A percentile compares a stretch with the other conserved stretches of the same genome.
These are phyloP conservation scores for Cladosporium sp. DNA, from an alignment of 2,329 filamentous ascomycete species.

Conservation along the genomic window DNA sequence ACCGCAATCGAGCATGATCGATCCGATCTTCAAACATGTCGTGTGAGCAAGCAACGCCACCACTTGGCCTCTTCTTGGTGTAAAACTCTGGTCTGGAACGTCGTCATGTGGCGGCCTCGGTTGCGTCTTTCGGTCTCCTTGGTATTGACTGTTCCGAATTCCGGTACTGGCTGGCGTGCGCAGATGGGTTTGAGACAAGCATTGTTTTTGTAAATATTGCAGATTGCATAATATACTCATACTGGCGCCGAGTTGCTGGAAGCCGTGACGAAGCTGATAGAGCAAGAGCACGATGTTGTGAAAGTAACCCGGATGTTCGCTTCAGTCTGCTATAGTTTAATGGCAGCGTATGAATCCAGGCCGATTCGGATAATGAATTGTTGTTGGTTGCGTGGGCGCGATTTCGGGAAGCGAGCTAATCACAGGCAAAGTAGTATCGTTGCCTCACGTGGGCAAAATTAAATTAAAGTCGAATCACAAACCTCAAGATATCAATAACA, in stretches of 20 bases:
- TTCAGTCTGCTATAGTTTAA: neutral
- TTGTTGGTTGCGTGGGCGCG: neutral
- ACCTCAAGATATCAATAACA: neutral
- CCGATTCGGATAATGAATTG: neutral
- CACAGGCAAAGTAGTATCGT: neutral
- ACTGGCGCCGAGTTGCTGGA: neutral
- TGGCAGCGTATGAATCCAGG: neutral
- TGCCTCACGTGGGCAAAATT: neutral
- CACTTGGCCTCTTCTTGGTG: constrained; percentile 13
- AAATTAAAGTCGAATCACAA: neutral
- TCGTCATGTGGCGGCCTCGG: constrained; percentile 16
- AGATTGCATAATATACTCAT: neutral
- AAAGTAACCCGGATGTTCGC: neutral
- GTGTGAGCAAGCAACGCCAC: constrained; percentile 18
- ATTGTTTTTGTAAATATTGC: neutral
- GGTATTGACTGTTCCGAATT: neutral
- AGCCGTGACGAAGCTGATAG: neutral
- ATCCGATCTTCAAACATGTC: constrained; percentile 3
- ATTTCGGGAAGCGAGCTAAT: neutral
- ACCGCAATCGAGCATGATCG: neutral
- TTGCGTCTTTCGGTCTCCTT: constrained; percentile 1
- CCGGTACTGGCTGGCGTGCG: neutral
- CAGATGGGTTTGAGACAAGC: neutral
- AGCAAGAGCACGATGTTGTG: neutral
- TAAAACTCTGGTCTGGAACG: neutral